These are phyloP conservation scores for Alternaria sp. DNA, from an alignment of 2,329 filamentous ascomycete species.

Conservation along the genomic window DNA sequence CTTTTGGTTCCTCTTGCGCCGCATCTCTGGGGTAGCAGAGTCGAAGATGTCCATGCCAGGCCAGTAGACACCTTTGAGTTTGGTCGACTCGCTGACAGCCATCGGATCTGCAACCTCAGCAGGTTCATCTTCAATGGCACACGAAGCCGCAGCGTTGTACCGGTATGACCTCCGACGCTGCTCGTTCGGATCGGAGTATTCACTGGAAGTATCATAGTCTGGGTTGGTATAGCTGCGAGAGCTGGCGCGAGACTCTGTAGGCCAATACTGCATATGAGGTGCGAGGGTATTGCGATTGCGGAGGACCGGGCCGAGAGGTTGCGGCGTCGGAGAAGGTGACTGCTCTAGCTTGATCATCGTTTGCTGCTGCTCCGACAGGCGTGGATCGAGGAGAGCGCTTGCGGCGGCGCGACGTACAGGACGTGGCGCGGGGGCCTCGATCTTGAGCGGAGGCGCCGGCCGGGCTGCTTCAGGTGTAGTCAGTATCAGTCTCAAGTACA, in stretches of 20 bases:
- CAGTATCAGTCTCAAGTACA: constrained; percentile 17
- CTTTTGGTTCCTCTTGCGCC: constrained; percentile 76
- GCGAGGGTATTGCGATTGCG: constrained; percentile 40
- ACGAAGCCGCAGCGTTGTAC: constrained; percentile 31
- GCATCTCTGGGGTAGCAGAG: constrained; percentile 75
- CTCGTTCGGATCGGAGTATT: constrained; percentile 45
- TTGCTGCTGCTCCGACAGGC: constrained; percentile 45
- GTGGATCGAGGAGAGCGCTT: constrained; percentile 43
- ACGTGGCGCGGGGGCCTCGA: constrained; percentile 36
- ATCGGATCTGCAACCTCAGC: constrained; percentile 30
- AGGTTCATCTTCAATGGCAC: constrained; percentile 42
- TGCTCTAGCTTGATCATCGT: constrained; percentile 46
- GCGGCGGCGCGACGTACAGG: constrained; percentile 31
- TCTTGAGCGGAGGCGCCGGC: constrained; percentile 23
- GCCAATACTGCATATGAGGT: constrained; percentile 49
- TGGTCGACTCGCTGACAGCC: constrained; percentile 50
- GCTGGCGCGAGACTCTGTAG: constrained; percentile 41
- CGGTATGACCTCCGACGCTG: constrained; percentile 24
- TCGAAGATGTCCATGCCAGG: constrained; percentile 85
- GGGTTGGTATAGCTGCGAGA: constrained; percentile 47
- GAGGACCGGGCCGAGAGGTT: constrained; percentile 32
- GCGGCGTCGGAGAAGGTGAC: constrained; percentile 37
- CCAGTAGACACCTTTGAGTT: constrained; percentile 75
- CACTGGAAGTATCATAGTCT: constrained; percentile 47
- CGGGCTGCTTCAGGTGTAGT: constrained; percentile 33